These are phyloP conservation scores for Sporothrix pallida DNA, from an alignment of 2,329 filamentous ascomycete species.

Conservation along the genomic window DNA sequence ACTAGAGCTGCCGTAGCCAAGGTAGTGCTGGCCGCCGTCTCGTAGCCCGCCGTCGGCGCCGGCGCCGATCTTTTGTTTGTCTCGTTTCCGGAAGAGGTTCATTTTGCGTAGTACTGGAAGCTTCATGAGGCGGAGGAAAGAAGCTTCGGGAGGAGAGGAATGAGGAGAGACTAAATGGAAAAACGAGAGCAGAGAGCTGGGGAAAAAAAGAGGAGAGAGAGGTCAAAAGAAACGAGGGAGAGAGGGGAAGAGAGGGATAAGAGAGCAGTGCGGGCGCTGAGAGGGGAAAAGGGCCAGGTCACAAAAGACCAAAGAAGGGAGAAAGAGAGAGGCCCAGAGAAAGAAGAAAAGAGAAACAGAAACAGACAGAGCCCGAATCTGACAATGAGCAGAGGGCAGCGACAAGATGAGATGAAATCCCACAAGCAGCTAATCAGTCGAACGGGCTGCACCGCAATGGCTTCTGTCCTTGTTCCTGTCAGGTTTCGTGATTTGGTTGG, in stretches of 20 bases:
- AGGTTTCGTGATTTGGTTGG: conserved; percentile 33
- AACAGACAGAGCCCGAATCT: neutral
- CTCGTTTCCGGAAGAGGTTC: conserved; percentile 46
- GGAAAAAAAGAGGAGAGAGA: neutral
- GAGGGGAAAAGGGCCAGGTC: neutral
- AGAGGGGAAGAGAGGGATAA: neutral
- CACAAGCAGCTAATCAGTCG: conserved; percentile 11
- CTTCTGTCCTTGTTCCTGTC: neutral
- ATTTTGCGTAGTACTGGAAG: conserved; percentile 40
- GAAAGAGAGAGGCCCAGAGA: neutral
- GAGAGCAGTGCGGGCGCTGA: conserved; percentile 2
- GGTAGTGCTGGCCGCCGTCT: conserved; percentile 38
- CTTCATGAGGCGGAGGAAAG: conserved; percentile 26
- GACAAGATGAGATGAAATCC: conserved; percentile 24
- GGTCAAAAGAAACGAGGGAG: neutral
- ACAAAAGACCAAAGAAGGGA: neutral
- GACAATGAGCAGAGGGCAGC: neutral
- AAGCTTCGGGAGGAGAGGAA: neutral
- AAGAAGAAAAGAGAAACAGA: neutral
- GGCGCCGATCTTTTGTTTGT: conserved; percentile 43
- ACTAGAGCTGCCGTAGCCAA: conserved; percentile 39
- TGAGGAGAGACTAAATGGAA: neutral
- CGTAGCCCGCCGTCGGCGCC: conserved; percentile 28
- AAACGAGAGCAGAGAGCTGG: neutral
- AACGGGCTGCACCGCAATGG: conserved; percentile 17